Conservation (phyloP, 495 filamentous ascomycete genomes). For the Daldinia decipiens region DNA sequence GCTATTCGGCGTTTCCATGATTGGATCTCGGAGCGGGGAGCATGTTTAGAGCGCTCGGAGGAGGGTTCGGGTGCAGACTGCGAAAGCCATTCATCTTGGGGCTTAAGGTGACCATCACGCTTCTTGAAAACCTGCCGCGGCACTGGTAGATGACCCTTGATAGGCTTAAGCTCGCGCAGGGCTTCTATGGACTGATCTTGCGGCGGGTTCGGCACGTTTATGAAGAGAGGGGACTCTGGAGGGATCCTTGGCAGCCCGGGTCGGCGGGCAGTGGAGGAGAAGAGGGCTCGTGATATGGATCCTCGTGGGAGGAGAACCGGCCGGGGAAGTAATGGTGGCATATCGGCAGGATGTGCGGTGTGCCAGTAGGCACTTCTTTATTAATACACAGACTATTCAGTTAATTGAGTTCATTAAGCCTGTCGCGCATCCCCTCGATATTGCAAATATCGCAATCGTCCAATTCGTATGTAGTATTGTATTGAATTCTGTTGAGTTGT, state of each 20-base stretch:
- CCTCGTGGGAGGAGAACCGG: slow-evolving; percentile 10
- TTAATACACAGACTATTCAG: background rate
- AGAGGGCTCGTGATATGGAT: slow-evolving; percentile 20
- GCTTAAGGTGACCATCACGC: slow-evolving; percentile 50
- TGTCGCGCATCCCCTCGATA: background rate
- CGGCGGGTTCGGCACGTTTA: slow-evolving; percentile 57
- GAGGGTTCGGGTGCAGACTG: slow-evolving; percentile 44
- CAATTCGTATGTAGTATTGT: slow-evolving; percentile 6
- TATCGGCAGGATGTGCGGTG: slow-evolving; percentile 25
- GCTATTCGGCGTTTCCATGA: slow-evolving; percentile 52
- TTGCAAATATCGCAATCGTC: background rate
- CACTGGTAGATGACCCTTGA: slow-evolving; percentile 57
- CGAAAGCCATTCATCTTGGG: slow-evolving; percentile 44
- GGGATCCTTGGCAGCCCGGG: slow-evolving; percentile 42
- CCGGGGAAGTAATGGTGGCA: slow-evolving; percentile 42
- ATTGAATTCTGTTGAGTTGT: no score
- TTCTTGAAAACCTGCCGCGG: slow-evolving; percentile 57
- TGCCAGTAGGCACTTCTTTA: slow-evolving; percentile 28
- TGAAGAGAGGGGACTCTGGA: slow-evolving; percentile 59
- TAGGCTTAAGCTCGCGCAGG: slow-evolving; percentile 46
- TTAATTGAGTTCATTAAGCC: slow-evolving; percentile 4
- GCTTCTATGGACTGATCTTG: slow-evolving; percentile 53
- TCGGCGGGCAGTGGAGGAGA: slow-evolving; percentile 17
- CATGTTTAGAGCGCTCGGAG: slow-evolving; percentile 33
- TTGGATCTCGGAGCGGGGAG: slow-evolving; percentile 47